Conservation (phyloP, 164 flowering plant genomes). For the Cinnamomum chago region DNA sequence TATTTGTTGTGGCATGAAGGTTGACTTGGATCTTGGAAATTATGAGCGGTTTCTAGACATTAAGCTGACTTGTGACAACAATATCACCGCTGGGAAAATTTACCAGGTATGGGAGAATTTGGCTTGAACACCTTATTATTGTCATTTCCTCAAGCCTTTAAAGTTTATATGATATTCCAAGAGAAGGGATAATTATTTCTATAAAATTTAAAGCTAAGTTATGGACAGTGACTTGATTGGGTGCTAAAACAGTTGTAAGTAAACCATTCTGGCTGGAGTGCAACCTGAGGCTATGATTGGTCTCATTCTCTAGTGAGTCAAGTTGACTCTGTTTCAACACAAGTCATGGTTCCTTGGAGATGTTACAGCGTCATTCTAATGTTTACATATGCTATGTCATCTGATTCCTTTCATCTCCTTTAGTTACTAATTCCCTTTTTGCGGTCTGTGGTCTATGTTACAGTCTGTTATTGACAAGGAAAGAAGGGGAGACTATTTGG, state of each 20-base stretch:
- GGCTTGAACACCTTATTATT: not conserved
- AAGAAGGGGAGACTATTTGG: conserved; percentile 93
- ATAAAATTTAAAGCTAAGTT: not conserved
- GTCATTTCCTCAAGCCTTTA: not conserved
- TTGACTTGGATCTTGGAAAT: conserved; percentile 97
- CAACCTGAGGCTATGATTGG: not conserved
- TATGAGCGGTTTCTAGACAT: conserved; percentile 88
- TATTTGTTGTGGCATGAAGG: conserved; percentile 37
- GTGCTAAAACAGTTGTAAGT: not conserved
- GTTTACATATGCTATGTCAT: conserved; percentile 4
- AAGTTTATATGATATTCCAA: not conserved
- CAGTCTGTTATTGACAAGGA: conserved; percentile 90
- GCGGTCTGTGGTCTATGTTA: not conserved
- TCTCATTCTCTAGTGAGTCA: not conserved
- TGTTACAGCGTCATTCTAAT: not conserved
- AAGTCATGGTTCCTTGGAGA: not conserved
- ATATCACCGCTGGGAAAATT: conserved; percentile 94
- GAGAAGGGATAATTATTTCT: not conserved
- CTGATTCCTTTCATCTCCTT: not conserved
- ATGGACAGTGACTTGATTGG: not conserved
- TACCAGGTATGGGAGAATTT: conserved; percentile 46
- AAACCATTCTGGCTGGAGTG: not conserved
- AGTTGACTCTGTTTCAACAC: not conserved
- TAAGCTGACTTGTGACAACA: conserved; percentile 80
- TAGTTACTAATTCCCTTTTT: conserved; percentile 6